Base-by-base conservation (phyloP, 2,329 filamentous ascomycete genomes). In the Leptographium lundbergii region DNA sequence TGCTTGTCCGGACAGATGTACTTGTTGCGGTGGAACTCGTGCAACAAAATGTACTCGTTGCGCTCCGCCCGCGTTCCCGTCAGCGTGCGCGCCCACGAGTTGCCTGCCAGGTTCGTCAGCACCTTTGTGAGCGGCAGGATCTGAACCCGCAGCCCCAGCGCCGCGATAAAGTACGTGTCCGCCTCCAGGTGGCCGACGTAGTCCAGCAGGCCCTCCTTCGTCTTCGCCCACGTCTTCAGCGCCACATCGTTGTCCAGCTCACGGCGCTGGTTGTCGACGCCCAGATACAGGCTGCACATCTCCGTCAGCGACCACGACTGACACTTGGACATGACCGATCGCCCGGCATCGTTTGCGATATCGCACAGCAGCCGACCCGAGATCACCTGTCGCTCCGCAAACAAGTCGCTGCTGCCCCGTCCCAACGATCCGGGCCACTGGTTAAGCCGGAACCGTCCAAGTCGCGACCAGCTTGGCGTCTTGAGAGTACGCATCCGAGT, bases 1-100 rank as follows among this genome's bases (percentile, higher is more conserved):
- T 90, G 85, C 74, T 99, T 99, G 75, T 99, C 95, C 0, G 94
- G 94, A 69, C 91, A 96, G 61, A 99, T 96, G 69, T 95, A 99
- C 72, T 96, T 97, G 73, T 94, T 96, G 63, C 88, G 86, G 70
- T 96, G 82, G 69, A 99, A 99, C 68, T 97, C 92, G 66, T 99
- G 94, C 6, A 99, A 81, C 69, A 99, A 69, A 89, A 99, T 99
- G 79, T 96, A 99, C 74, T 99, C 94, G 73, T 99, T 99, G 42
- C 94, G 88, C 75, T 99, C 94, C 10, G 94, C 94, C 69, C 94
- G 87, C 24, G 94, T 99, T 72, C 94, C 94, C 45, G 90, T 96
- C 48, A 99, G 77, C 2, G 94, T 99, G 69, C 94, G 85, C 58
- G 92, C 92, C 94, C 94, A 99, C 1, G 94, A 97, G 72, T 99